These are phyloP conservation scores for Pachysandra terminalis DNA, from an alignment of 164 flowering plant species.

Conservation along the genomic window DNA sequence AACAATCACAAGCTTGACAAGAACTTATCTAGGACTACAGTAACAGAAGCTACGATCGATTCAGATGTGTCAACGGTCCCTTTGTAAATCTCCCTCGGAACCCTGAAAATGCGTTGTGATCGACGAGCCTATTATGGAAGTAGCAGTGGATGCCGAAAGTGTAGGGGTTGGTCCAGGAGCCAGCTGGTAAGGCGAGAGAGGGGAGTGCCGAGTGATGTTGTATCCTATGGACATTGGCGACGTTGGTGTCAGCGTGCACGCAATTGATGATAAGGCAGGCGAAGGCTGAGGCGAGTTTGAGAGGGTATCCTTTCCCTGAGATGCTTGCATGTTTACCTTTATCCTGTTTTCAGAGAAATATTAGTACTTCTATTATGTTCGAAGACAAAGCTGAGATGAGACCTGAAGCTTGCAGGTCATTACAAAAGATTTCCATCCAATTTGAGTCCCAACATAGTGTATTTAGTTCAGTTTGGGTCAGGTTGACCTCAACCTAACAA, in stretches of 20 bases:
- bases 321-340: slow-evolving; percentile 76
- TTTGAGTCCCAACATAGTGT: too few species aligned
- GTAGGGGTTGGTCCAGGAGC: slow-evolving; percentile 24
- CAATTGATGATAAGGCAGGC: slow-evolving; percentile 18
- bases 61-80: slow-evolving; percentile 1
- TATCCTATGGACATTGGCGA: slow-evolving; percentile 7
- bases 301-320: slow-evolving; percentile 36
- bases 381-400: neutral
- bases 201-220: slow-evolving; percentile 11
- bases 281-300: slow-evolving; percentile 21
- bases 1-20: too few species aligned
- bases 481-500: too few species aligned
- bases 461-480: too few species aligned
- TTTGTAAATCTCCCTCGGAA: slow-evolving; percentile 15
- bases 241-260: slow-evolving; percentile 12
- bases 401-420: neutral
- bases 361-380: neutral
- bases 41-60: too few species aligned
- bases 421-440: neutral
- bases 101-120: slow-evolving; percentile 11
- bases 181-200: slow-evolving; percentile 15
- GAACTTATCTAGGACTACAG: too few species aligned
- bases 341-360: slow-evolving; percentile 48
- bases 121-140: slow-evolving; percentile 24
- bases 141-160: slow-evolving; percentile 18